Percentiles rank a stretch among this genome's conserved stretches.
Evolutionary conservation across 2,329 filamentous ascomycete species (phyloP).

Genomic region (Camillea tinctor): DNA sequence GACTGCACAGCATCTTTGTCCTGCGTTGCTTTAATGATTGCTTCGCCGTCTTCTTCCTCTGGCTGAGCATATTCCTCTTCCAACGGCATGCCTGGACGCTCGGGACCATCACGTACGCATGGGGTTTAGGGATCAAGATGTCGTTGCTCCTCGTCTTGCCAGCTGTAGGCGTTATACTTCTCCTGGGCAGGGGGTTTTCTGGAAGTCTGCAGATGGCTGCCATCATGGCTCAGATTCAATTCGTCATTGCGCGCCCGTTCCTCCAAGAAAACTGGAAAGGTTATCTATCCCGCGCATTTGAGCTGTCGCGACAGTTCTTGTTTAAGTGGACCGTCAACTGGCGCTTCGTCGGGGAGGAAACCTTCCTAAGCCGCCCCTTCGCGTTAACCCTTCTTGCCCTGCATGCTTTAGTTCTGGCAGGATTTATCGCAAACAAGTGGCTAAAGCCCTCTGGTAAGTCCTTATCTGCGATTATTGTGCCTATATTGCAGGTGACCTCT

Average conservation of each 20-base stretch:
- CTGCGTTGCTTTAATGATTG: conserved; percentile 95
- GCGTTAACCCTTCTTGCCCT: conserved; percentile 63
- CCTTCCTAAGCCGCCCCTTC: conserved; percentile 70
- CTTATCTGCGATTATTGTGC: conserved; percentile 50
- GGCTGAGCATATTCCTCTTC: conserved; percentile 74
- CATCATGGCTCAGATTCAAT: conserved; percentile 76
- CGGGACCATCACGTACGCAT: conserved; percentile 70
- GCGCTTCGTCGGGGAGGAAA: conserved; percentile 85
- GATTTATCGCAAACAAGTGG: conserved; percentile 71
- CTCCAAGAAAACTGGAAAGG: conserved; percentile 60
- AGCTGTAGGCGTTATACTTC: conserved; percentile 72
- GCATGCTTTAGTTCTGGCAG: conserved; percentile 63
- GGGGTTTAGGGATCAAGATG: conserved; percentile 94
- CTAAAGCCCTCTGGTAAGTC: conserved; percentile 63
- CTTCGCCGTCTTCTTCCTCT: conserved; percentile 81
- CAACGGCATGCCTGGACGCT: conserved; percentile 73
- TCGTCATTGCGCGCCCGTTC: conserved; percentile 68
- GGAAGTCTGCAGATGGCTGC: conserved; percentile 66
- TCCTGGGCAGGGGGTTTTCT: conserved; percentile 68
- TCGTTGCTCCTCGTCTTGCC: conserved; percentile 79
- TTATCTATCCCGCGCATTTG: conserved; percentile 82
- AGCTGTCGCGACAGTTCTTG: conserved; percentile 85
- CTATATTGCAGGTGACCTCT: conserved; percentile 42
- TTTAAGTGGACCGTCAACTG: conserved; percentile 99
- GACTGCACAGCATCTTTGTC: conserved; percentile 90